phyloP scores from a whole-genome alignment of 768 basidiomycete species.

The Paxillus involutus region DNA sequence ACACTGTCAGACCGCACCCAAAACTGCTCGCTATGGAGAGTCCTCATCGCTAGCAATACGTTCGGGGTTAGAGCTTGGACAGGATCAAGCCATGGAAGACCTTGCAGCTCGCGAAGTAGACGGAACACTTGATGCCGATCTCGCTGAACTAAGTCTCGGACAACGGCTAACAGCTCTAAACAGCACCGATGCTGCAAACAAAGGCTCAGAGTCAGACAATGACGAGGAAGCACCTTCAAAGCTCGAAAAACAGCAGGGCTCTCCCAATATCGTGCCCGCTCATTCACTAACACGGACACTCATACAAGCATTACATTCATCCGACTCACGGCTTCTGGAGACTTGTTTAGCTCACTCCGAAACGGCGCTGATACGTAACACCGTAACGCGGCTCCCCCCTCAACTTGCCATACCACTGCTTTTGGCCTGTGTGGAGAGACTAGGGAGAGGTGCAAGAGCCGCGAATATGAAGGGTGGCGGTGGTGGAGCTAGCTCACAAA shows the following conservation, averaged over 20 bases:
- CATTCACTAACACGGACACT: constrained; percentile 91
- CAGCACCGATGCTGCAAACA: constrained; percentile 42
- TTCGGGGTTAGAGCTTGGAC: constrained; percentile 66
- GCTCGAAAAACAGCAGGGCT: constrained; percentile 19
- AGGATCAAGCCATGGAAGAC: constrained; percentile 54
- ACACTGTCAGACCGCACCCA: constrained; percentile 41
- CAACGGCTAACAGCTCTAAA: constrained; percentile 81
- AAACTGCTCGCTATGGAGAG: constrained; percentile 67
- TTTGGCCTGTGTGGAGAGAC: constrained; percentile 83
- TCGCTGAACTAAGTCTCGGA: constrained; percentile 90
- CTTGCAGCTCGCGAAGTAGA: constrained; percentile 51
- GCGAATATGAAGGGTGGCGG: constrained; percentile 77
- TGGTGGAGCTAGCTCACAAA: constrained; percentile 76
- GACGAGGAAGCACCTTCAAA: constrained; percentile 41
- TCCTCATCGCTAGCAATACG: constrained; percentile 57
- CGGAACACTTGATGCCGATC: constrained; percentile 74
- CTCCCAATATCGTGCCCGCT: constrained; percentile 58
- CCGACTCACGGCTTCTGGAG: constrained; percentile 84
- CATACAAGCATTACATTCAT: constrained; percentile 94
- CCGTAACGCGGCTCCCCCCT: constrained; percentile 82
- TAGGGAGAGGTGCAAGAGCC: constrained; percentile 72
- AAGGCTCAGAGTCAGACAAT: constrained; percentile 41
- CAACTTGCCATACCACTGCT: constrained; percentile 85
- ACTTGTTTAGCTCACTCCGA: constrained; percentile 86
- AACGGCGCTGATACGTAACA: constrained; percentile 77